A percentile compares a stretch with the other conserved stretches of the same genome.
These are phyloP conservation scores for Teratosphaeria nubilosa DNA, from an alignment of 2,329 filamentous ascomycete genomes.

Conservation along the genomic window DNA sequence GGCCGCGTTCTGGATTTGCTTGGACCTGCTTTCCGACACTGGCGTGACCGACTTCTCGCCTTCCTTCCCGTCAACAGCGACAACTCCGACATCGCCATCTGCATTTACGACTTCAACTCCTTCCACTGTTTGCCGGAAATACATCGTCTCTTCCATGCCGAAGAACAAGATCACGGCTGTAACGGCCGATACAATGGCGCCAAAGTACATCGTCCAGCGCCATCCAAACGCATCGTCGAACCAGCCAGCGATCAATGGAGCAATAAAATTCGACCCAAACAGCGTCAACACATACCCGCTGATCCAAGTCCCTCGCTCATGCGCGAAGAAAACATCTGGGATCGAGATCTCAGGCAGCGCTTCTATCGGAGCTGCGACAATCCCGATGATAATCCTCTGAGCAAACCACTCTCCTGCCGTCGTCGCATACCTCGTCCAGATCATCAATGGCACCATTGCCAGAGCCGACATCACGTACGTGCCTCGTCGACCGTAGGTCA, in stretches of 20 bases:
- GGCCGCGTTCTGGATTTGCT: neutral
- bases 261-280: constrained; percentile 9
- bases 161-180: constrained; percentile 45
- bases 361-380: constrained; percentile 40
- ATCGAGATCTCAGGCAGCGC: constrained; percentile 32
- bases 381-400: constrained; percentile 37
- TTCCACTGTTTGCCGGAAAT: constrained; percentile 10
- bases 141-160: constrained; percentile 51
- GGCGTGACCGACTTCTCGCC: neutral
- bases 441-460: constrained; percentile 28
- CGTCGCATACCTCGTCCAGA: constrained; percentile 37
- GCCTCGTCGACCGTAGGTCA: constrained; percentile 42
- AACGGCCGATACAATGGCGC: constrained; percentile 41
- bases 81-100: neutral
- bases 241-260: constrained; percentile 39
- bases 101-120: neutral
- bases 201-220: constrained; percentile 37
- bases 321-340: constrained; percentile 19
- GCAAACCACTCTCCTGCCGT: constrained; percentile 38
- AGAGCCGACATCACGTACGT: constrained; percentile 36
- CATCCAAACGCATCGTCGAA: constrained; percentile 35
- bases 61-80: neutral
- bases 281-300: constrained; percentile 16
- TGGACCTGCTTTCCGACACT: neutral
- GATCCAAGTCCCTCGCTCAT: constrained; percentile 20